phyloP scores from a whole-genome alignment of 2,329 filamentous ascomycete genomes.

The Biscogniauxia sp. region DNA sequence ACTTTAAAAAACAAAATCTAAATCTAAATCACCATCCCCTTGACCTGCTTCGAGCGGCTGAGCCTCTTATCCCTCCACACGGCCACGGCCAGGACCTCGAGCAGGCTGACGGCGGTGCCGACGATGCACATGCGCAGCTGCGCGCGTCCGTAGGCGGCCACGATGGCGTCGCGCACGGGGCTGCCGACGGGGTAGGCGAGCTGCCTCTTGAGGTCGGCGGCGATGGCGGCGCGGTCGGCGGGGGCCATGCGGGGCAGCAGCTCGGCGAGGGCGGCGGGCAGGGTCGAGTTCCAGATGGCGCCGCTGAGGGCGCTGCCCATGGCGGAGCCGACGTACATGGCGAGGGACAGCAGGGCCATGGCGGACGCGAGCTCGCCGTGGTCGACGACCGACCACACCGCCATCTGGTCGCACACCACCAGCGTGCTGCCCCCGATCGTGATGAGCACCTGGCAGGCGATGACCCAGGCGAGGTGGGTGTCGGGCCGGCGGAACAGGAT shows the following conservation, averaged over 20 bases:
- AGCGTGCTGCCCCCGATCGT: slow-evolving; percentile 52
- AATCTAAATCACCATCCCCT: slow-evolving; percentile 28
- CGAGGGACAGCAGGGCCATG: slow-evolving; percentile 42
- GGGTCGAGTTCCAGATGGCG: slow-evolving; percentile 42
- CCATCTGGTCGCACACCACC: slow-evolving; percentile 55
- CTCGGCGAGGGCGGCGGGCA: slow-evolving; percentile 28
- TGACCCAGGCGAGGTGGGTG: slow-evolving; percentile 45
- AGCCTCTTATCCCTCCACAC: slow-evolving; percentile 34
- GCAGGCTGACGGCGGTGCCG: slow-evolving; percentile 28
- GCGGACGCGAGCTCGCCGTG: slow-evolving; percentile 53
- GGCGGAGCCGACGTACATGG: slow-evolving; percentile 36
- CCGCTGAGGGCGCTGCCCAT: slow-evolving; percentile 44
- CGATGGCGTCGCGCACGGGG: slow-evolving; percentile 33
- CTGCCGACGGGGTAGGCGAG: slow-evolving; percentile 34
- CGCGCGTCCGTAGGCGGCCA: slow-evolving; percentile 35
- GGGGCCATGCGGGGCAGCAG: slow-evolving; percentile 26
- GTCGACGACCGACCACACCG: slow-evolving; percentile 54
- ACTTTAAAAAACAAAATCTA: no score
- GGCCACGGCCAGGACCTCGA: slow-evolving; percentile 30
- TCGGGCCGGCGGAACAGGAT: slow-evolving; percentile 51
- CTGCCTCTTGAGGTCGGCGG: slow-evolving; percentile 34
- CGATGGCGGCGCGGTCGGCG: slow-evolving; percentile 28
- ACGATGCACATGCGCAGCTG: slow-evolving; percentile 38
- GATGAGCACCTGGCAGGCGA: slow-evolving; percentile 56
- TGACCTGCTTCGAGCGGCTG: slow-evolving; percentile 33